Evolutionary conservation across 1,284 basidiomycete species (phyloP), one percentile per base, ranked within the genome.

Genomic region (Trichosporon faecale): DNA sequence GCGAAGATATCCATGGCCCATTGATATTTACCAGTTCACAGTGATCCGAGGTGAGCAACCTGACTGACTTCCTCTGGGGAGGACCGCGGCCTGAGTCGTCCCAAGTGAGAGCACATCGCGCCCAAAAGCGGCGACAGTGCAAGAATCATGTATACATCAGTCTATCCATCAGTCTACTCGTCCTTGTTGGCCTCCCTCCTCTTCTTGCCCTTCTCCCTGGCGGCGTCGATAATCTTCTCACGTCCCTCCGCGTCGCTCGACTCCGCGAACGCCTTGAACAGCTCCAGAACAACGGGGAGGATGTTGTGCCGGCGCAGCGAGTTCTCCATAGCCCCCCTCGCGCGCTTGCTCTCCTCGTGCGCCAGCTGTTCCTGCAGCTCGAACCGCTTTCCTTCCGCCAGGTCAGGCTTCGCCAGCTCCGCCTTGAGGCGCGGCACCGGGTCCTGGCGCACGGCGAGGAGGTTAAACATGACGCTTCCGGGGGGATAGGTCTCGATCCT

Each of bases 381-480:
- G 31, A 76, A 76, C 25, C 65, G 86, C 85, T 76, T 85, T 82
- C 37, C 84, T 44, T 86, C 83, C 8, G 87, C 86, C 66, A 86
- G 73, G 18, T 82, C 63, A 5, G 83, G 80, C 85, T 89, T 75
- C 66, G 85, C 82, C 29, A 94, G 80, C 71, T 90, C 88, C 27
- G 85, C 79, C 78, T 89, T 86, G 29, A 95, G 85, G 7, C 82
- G 78, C 21, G 91, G 91, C 21, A 94, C 77, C 21, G 91, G 91
- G 77, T 93, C 92, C 67, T 91, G 89, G 70, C 91, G 89, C 52
- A 97, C 85, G 6, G 92, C 92, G 64, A 95, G 88, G 46, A 97
- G 88, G 82, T 91, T 95, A 86, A 97, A 97, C 82, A 95, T 92
- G 72, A 96, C 86, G 92, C 91, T 89, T 75, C 89, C 92, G 49